These are phyloP conservation scores for Rosa hybrid DNA, from an alignment of 331 rosid genomes.

Conservation along the genomic window DNA sequence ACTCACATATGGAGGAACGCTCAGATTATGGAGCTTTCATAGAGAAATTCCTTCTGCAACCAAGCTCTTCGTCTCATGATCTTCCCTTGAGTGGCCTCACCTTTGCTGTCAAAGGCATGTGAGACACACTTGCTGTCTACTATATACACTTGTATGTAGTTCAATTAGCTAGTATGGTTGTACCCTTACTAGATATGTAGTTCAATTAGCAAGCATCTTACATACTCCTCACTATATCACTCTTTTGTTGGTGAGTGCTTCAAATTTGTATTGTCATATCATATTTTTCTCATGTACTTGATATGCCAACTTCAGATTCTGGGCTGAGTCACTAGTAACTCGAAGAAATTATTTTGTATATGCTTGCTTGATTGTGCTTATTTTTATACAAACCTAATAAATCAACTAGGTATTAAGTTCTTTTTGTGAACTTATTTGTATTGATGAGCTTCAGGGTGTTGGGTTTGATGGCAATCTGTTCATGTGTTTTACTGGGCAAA, in stretches of 20 bases:
- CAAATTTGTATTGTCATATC: background rate
- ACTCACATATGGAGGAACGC: background rate
- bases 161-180: background rate
- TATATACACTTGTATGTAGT: background rate
- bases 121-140: conserved; percentile 12
- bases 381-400: background rate
- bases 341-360: background rate
- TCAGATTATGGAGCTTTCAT: too few species aligned
- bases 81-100: conserved; percentile 75
- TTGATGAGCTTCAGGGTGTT: background rate
- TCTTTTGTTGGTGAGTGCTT: conserved; percentile 1
- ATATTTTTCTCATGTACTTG: background rate
- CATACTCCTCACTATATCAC: background rate
- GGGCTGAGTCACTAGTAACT: too few species aligned
- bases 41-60: conserved; percentile 56
- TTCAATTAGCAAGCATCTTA: background rate
- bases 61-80: conserved; percentile 36
- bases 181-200: too few species aligned
- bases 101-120: conserved; percentile 93
- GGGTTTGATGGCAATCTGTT: background rate
- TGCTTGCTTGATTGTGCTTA: background rate
- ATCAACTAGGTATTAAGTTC: background rate
- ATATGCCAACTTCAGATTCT: background rate
- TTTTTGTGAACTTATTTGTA: background rate
- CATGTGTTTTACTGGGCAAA: conserved; percentile 2